Evolutionary conservation across 805 yeast genomes (phyloP).

Genomic region (Candida quercuum): DNA sequence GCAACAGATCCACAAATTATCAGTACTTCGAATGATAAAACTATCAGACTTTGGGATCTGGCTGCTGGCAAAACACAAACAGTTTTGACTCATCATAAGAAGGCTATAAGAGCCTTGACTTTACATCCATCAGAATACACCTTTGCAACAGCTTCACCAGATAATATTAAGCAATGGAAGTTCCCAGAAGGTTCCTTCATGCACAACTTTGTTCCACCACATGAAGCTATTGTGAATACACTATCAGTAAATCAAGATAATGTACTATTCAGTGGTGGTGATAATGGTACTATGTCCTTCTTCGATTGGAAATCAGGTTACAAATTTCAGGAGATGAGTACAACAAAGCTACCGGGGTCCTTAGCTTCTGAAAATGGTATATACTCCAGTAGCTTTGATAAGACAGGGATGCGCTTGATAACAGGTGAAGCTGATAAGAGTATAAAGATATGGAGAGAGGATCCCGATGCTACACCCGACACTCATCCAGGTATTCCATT

Average conservation of each 20-base stretch:
- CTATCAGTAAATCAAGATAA: slow-evolving; percentile 55
- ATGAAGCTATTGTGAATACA: slow-evolving; percentile 59
- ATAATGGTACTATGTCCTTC: slow-evolving; percentile 71
- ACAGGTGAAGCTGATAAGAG: slow-evolving; percentile 92
- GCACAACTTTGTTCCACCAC: slow-evolving; percentile 44
- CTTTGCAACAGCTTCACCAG: slow-evolving; percentile 75
- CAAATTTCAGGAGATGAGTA: slow-evolving; percentile 45
- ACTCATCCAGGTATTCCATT: slow-evolving; percentile 21
- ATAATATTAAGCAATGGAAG: slow-evolving; percentile 79
- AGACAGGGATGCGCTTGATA: slow-evolving; percentile 71
- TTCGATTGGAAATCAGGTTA: slow-evolving; percentile 75
- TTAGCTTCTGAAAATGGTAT: slow-evolving; percentile 62
- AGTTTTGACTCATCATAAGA: slow-evolving; percentile 79
- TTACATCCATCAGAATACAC: slow-evolving; percentile 67
- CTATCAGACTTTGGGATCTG: slow-evolving; percentile 87
- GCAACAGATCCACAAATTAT: slow-evolving; percentile 81
- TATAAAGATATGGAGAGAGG: slow-evolving; percentile 67
- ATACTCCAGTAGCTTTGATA: slow-evolving; percentile 67
- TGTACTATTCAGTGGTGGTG: slow-evolving; percentile 75
- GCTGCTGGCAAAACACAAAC: slow-evolving; percentile 69
- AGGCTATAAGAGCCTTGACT: slow-evolving; percentile 70
- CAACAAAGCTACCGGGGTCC: slow-evolving; percentile 68
- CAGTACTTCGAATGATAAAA: slow-evolving; percentile 78
- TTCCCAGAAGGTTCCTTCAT: slow-evolving; percentile 72
- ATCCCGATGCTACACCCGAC: slow-evolving; percentile 26